phyloP scores from a whole-genome alignment of 169 alveolate species.

The Plasmodium reichenowi region DNA sequence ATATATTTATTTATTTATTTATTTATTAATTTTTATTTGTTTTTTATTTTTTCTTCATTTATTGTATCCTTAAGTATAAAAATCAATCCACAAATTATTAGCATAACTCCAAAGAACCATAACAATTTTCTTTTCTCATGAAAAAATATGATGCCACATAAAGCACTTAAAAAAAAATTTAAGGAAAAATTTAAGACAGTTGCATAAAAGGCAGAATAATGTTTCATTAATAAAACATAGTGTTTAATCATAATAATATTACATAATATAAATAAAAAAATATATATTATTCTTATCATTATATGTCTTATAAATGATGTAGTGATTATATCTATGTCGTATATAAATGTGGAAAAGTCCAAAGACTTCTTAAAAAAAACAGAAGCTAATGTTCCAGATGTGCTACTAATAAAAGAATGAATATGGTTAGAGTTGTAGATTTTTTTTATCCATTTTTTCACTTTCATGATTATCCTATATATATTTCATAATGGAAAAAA shows the following conservation, averaged over 20 bases:
- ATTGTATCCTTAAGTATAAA: conserved; percentile 37
- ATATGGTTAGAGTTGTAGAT: conserved; percentile 12
- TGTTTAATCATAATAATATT: conserved; percentile 55
- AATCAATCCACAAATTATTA: conserved; percentile 38
- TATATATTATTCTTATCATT: conserved; percentile 29
- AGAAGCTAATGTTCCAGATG: conserved; percentile 56
- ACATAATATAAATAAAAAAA: conserved; percentile 37
- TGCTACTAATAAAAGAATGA: conserved; percentile 54
- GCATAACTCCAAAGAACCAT: conserved; percentile 42
- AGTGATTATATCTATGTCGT: conserved; percentile 1
- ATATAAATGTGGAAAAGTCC: conserved; percentile 14
- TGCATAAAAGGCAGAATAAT: conserved; percentile 57
- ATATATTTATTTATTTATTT: no score
- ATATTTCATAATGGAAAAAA: conserved; percentile 14
- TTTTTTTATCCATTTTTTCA: neutral
- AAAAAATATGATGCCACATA: conserved; percentile 53
- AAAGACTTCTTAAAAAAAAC: conserved; percentile 68
- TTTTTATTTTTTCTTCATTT: conserved; percentile 43
- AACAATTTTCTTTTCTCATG: conserved; percentile 41
- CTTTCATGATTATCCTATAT: conserved; percentile 22
- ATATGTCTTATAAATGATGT: conserved; percentile 19
- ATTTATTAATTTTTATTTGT: no score
- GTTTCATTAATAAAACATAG: conserved; percentile 49
- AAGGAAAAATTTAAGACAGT: conserved; percentile 57
- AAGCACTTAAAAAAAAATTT: conserved; percentile 60